Evolutionary conservation across 2,329 filamentous ascomycete genomes (phyloP).

Genomic region (Aspergillus intermedius): DNA sequence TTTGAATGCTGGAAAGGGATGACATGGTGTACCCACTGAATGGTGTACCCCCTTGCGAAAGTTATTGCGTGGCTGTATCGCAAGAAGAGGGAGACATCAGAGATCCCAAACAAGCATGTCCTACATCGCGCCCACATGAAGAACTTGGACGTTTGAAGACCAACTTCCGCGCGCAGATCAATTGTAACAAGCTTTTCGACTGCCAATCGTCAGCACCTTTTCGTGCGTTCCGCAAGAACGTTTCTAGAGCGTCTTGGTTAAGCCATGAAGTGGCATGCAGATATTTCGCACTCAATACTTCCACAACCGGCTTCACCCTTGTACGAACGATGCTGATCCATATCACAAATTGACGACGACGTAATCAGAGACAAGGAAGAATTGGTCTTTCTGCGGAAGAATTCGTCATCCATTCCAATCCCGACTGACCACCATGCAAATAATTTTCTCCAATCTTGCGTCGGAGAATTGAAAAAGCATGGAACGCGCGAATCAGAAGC

Average conservation of each 20-base stretch:
- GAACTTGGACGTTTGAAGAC: neutral
- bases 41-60: neutral
- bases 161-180: neutral
- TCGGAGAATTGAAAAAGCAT: too few relatives aligned
- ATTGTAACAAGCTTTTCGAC: neutral
- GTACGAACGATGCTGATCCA: neutral
- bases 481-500: too few relatives aligned
- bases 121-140: neutral
- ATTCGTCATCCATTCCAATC: neutral
- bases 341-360: neutral
- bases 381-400: neutral
- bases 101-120: neutral
- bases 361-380: neutral
- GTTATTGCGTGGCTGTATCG: neutral
- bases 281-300: neutral
- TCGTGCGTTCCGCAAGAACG: neutral
- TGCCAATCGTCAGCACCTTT: neutral
- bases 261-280: neutral
- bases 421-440: too few relatives aligned
- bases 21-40: neutral
- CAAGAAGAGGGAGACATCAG: neutral
- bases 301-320: neutral
- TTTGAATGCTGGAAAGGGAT: neutral
- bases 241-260: neutral
- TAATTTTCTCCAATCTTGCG: too few relatives aligned